A percentile compares a stretch with the other conserved stretches of the same genome.
These are phyloP conservation scores for Pinus tabuliformis DNA, from an alignment of 75 land plant species.

Conservation along the genomic window DNA sequence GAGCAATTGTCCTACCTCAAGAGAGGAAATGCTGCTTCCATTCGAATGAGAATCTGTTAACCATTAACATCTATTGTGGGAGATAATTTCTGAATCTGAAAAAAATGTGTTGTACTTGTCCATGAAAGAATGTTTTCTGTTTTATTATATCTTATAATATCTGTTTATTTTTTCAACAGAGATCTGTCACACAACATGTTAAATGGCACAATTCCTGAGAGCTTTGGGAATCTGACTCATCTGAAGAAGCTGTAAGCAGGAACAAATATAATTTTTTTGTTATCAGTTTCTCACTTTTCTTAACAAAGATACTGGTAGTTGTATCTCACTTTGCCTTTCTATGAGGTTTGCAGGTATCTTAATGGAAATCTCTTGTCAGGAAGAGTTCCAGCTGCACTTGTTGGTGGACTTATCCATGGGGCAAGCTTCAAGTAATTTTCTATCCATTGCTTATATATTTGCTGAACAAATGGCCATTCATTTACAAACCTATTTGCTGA, in stretches of 20 bases:
- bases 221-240: conserved; percentile 64
- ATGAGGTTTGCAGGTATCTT: conserved; percentile 54
- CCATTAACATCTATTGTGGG: background rate
- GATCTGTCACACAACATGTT: conserved; percentile 85
- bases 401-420: conserved; percentile 77
- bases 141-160: background rate
- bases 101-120: background rate
- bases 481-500: background rate
- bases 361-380: conserved; percentile 86
- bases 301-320: background rate
- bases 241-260: conserved; percentile 66
- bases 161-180: conserved; percentile 36
- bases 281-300: background rate
- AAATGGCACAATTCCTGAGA: conserved; percentile 93
- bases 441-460: background rate
- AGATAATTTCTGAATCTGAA: background rate
- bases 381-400: conserved; percentile 78
- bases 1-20: background rate
- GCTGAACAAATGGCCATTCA: background rate
- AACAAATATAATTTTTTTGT: background rate
- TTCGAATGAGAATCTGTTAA: background rate
- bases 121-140: background rate
- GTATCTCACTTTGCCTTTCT: background rate
- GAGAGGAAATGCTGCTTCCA: background rate
- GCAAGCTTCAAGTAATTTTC: conserved; percentile 91